Base-by-base conservation (phyloP, 2,329 filamentous ascomycete genomes). In the Aspergillus pseudonomiae region DNA sequence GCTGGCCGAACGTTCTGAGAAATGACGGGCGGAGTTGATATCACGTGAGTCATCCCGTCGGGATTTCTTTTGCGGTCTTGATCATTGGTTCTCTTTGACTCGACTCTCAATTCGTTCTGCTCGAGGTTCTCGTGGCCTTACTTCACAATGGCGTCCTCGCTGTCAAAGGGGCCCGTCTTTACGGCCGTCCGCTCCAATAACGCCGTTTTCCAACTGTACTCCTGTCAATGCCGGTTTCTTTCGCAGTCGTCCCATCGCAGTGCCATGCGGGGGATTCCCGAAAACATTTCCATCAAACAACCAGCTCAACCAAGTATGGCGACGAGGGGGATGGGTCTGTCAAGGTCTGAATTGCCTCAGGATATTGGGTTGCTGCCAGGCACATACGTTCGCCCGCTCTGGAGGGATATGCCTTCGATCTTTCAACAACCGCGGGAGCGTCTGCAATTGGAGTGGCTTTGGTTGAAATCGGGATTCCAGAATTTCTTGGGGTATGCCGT, bases 281-380 rank as follows among this genome's bases (percentile, higher is more conserved):
- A 72, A 58, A 68, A 64, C 9, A 59, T 77, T 34, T 60, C 66
- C 19, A 66, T 73, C 52, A 77, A 71, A 63, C 65, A 71, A 30
- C 74, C 74, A 6, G 65, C 75, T 6, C 74, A 80, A 63, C 78
- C 78, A 34, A 80, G 79, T 59, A 77, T 81, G 70, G 74, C 73
- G 56, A 72, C 76, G 34, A 68, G 73, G 52, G 69, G 73, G 19
- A 73, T 72, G 58, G 71, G 77, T 9, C 65, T 78, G 53, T 67
- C 73, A 46, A 66, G 69, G 36, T 63, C 72, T 21, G 73, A 75
- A 45, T 64, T 81, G 61, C 77, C 77, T n/a, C 76, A 81, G 62
- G 79, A 83, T 67, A 68, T 83, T 24, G 82, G 82, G 39, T 48
- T 84, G 52, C 69, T 84, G 53, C 79, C 80, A 14, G 79, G 79